phyloP scores from a whole-genome alignment of 345 rosid genomes.

The Eutrema japonicum region DNA sequence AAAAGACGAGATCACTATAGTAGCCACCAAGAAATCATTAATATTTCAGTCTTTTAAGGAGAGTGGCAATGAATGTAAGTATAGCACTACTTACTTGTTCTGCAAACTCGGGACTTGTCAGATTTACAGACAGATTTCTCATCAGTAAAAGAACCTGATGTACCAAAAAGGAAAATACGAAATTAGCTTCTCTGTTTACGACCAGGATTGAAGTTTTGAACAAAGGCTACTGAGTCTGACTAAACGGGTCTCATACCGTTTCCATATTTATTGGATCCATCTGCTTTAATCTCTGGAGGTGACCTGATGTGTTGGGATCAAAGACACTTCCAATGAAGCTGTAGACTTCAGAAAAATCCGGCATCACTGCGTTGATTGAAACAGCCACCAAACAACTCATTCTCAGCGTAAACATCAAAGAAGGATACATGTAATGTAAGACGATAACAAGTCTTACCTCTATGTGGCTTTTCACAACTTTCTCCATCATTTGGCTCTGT shows the following conservation, averaged over 20 bases:
- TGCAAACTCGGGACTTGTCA: constrained; percentile 78
- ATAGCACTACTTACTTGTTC: constrained; percentile 63
- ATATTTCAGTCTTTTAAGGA: not conserved
- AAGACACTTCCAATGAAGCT: constrained; percentile 88
- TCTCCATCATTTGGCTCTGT: constrained; percentile 52
- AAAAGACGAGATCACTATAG: not conserved
- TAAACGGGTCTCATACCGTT: constrained; percentile 56
- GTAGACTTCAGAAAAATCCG: constrained; percentile 92
- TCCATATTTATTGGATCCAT: constrained; percentile 86
- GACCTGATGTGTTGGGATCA: constrained; percentile 70
- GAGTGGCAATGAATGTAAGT: not conserved
- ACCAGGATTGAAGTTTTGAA: constrained; percentile 16
- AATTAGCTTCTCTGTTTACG: constrained; percentile 11
- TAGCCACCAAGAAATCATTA: constrained; percentile 2
- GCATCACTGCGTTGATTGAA: constrained; percentile 62
- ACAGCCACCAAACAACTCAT: constrained; percentile 32
- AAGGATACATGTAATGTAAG: not conserved
- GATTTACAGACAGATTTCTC: constrained; percentile 78
- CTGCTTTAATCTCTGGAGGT: constrained; percentile 75
- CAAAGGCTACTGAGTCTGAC: constrained; percentile 1
- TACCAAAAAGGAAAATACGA: constrained; percentile 10
- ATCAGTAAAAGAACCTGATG: constrained; percentile 70
- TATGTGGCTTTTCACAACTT: constrained; percentile 52
- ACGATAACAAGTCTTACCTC: constrained; percentile 48
- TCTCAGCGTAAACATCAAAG: constrained; percentile 14